Percentiles rank a stretch among this genome's conserved stretches.
These are phyloP conservation scores for Cicer arietinum DNA, from an alignment of 306 rosid genomes.

Conservation along the genomic window DNA sequence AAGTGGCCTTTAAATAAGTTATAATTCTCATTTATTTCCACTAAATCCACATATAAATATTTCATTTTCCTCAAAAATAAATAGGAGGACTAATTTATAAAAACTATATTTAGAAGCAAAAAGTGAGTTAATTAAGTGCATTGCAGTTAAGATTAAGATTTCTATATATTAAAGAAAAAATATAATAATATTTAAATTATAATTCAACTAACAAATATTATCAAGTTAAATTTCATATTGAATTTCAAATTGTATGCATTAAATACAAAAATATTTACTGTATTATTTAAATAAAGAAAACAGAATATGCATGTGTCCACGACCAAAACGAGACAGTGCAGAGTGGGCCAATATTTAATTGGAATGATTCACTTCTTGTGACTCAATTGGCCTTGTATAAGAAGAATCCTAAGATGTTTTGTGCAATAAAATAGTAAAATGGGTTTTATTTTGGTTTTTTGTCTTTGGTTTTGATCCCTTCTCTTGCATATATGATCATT, in stretches of 20 bases:
- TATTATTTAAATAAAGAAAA: too few relatives aligned
- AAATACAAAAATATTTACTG: too few relatives aligned
- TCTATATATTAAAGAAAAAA: too few relatives aligned
- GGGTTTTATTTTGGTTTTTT: conserved; percentile 36
- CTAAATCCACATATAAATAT: background rate
- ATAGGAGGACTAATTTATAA: background rate
- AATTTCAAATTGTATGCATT: too few relatives aligned
- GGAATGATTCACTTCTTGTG: conserved; percentile 45
- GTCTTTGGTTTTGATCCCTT: conserved; percentile 28
- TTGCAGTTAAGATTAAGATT: too few relatives aligned
- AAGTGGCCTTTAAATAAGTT: conserved; percentile 6
- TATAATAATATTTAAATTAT: too few relatives aligned
- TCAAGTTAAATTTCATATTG: too few relatives aligned
- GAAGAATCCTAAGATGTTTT: conserved; percentile 57
- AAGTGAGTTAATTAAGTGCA: too few relatives aligned
- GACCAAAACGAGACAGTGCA: conserved; percentile 39
- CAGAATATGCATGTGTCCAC: background rate
- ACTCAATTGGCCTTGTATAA: conserved; percentile 34
- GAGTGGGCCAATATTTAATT: conserved; percentile 45
- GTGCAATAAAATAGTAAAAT: conserved; percentile 39
- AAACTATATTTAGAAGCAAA: background rate
- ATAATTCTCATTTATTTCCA: background rate
- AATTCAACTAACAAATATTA: too few relatives aligned
- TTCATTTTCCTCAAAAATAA: background rate
- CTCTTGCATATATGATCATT: background rate